Evolutionary conservation across 768 basidiomycete genomes (phyloP).

Genomic region (Collybiopsis confluens): DNA sequence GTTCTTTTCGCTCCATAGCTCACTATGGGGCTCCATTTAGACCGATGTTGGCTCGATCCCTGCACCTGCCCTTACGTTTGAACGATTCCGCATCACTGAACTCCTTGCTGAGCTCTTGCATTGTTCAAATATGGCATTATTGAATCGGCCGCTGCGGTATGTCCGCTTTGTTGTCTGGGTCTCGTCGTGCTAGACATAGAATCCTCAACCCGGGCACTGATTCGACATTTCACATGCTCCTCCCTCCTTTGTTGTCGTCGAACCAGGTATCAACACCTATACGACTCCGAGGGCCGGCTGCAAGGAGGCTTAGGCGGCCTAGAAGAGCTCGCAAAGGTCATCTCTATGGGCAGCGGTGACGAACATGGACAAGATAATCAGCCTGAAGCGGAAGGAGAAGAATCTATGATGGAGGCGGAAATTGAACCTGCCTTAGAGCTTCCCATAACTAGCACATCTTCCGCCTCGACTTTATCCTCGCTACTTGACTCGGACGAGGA

Average conservation of each 20-base stretch:
- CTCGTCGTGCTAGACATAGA: background rate
- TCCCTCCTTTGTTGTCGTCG: background rate
- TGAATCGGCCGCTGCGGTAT: constrained; percentile 70
- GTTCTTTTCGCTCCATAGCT: background rate
- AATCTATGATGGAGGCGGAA: constrained; percentile 26
- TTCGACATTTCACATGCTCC: background rate
- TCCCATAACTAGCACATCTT: constrained; percentile 54
- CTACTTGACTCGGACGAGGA: constrained; percentile 65
- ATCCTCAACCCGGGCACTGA: background rate
- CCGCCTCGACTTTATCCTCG: constrained; percentile 38
- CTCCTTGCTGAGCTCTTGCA: constrained; percentile 95
- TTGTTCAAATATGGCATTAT: constrained; percentile 95
- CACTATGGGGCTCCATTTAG: background rate
- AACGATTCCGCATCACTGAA: constrained; percentile 94
- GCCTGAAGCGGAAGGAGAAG: constrained; percentile 15
- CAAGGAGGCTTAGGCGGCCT: constrained; percentile 82
- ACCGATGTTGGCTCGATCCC: background rate
- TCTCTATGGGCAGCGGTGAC: constrained; percentile 41
- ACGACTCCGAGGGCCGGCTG: constrained; percentile 79
- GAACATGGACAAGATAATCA: constrained; percentile 24
- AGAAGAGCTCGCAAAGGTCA: constrained; percentile 84
- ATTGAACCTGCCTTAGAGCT: constrained; percentile 63
- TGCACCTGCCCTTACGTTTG: constrained; percentile 78
- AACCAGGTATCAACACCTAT: constrained; percentile 50
- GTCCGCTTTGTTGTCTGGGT: constrained; percentile 1